A percentile compares a stretch with the other conserved stretches of the same genome.
phyloP scores from a whole-genome alignment of 2,329 filamentous ascomycete genomes.

The Gaeumannomyces tritici region DNA sequence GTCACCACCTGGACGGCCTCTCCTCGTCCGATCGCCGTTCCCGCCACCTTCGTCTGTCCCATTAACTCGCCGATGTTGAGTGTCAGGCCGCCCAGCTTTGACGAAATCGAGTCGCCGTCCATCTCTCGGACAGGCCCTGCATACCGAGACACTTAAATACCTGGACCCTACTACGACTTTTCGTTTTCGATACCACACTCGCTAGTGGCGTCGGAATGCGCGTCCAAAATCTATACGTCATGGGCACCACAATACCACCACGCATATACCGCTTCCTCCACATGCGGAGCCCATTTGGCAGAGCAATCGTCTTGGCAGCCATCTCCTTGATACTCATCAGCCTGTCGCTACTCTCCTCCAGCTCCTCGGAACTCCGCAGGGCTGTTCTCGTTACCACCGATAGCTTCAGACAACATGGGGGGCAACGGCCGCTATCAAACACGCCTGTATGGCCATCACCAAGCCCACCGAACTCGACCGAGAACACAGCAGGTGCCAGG shows the following conservation, averaged over 20 bases:
- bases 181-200: no score
- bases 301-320: not conserved
- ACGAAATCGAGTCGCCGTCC: not conserved
- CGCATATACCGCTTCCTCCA: not conserved
- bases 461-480: not conserved
- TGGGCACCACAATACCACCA: not conserved
- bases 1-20: not conserved
- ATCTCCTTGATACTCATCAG: not conserved
- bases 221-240: not conserved
- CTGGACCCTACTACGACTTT: not conserved
- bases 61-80: not conserved
- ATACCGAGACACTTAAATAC: not conserved
- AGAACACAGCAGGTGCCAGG: not conserved
- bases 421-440: not conserved
- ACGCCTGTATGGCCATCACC: not conserved
- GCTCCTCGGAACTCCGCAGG: not conserved
- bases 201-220: not conserved
- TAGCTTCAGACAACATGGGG: not conserved
- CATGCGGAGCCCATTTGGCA: not conserved
- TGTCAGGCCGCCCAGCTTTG: not conserved
- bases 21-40: not conserved
- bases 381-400: not conserved
- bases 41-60: not conserved
- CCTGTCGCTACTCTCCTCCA: not conserved
- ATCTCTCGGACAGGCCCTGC: not conserved